Conservation (phyloP, 495 filamentous ascomycete species). For the Xylaria palmicola region DNA sequence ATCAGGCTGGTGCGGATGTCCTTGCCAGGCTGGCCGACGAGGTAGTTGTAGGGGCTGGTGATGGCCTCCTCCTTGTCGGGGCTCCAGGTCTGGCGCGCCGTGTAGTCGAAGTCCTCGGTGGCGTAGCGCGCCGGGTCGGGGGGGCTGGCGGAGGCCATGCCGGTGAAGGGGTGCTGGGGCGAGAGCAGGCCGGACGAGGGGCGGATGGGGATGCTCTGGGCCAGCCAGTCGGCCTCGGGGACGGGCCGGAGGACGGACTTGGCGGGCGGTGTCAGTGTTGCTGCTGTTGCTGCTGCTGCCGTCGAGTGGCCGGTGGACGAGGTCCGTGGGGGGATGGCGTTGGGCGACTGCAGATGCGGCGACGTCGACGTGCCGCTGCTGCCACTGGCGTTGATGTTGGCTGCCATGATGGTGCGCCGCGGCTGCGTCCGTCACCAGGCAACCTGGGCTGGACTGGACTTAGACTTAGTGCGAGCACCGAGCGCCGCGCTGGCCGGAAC, state of each 20-base stretch:
- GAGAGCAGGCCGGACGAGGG: conserved; percentile 36
- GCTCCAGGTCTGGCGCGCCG: conserved; percentile 55
- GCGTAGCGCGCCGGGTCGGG: conserved; percentile 47
- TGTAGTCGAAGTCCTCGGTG: conserved; percentile 45
- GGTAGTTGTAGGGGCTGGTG: conserved; percentile 84
- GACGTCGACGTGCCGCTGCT: conserved; percentile 19
- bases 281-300: too few species aligned
- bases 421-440: too few species aligned
- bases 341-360: conserved; percentile 55
- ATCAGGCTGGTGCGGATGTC: conserved; percentile 85
- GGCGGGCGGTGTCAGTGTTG: conserved; percentile 33
- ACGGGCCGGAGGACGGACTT: conserved; percentile 55
- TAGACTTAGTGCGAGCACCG: too few species aligned
- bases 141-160: conserved; percentile 32
- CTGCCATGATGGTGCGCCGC: conserved; percentile 12
- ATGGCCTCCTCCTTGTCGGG: conserved; percentile 75
- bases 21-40: conserved; percentile 83
- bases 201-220: conserved; percentile 29
- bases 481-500: too few species aligned
- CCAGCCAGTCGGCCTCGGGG: conserved; percentile 57
- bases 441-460: too few species aligned
- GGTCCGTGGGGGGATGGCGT: conserved; percentile 69
- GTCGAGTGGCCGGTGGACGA: conserved; percentile 61
- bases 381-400: conserved; percentile 17
- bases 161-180: conserved; percentile 17